These are phyloP conservation scores for Cerrena zonata DNA, from an alignment of 1,284 basidiomycete species.

Conservation along the genomic window DNA sequence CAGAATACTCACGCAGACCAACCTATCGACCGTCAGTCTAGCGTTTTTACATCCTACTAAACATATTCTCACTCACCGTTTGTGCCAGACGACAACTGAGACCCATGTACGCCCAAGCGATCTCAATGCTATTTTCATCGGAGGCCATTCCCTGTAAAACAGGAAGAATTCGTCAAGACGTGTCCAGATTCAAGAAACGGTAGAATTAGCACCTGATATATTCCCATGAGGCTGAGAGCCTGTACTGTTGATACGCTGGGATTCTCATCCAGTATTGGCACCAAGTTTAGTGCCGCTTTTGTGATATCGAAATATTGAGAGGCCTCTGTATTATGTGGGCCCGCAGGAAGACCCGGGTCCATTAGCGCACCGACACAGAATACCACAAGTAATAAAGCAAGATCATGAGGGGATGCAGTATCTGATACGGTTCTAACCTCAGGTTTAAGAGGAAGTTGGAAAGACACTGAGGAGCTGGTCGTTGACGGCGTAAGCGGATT, in stretches of 20 bases:
- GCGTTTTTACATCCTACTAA: neutral
- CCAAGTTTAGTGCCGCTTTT: constrained; percentile 56
- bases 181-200: neutral
- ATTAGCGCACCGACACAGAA: constrained; percentile 58
- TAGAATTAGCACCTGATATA: constrained; percentile 45
- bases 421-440: constrained; percentile 8
- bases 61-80: constrained; percentile 24
- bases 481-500: constrained; percentile 10
- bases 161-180: constrained; percentile 25
- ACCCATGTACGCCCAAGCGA: constrained; percentile 31
- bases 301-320: constrained; percentile 53
- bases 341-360: constrained; percentile 51
- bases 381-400: constrained; percentile 52
- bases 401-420: constrained; percentile 39
- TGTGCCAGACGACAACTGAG: constrained; percentile 32
- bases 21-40: constrained; percentile 15
- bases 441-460: constrained; percentile 13
- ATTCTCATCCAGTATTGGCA: constrained; percentile 60
- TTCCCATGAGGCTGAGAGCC: constrained; percentile 57
- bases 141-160: constrained; percentile 24
- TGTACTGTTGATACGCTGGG: constrained; percentile 69
- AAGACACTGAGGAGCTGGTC: constrained; percentile 11
- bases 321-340: constrained; percentile 54
- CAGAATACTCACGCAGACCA: constrained; percentile 24
- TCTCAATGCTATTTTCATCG: constrained; percentile 35